These are phyloP conservation scores for Coemansia sp. DNA, from an alignment of 192 early-diverging fungal genomes.

Conservation along the genomic window DNA sequence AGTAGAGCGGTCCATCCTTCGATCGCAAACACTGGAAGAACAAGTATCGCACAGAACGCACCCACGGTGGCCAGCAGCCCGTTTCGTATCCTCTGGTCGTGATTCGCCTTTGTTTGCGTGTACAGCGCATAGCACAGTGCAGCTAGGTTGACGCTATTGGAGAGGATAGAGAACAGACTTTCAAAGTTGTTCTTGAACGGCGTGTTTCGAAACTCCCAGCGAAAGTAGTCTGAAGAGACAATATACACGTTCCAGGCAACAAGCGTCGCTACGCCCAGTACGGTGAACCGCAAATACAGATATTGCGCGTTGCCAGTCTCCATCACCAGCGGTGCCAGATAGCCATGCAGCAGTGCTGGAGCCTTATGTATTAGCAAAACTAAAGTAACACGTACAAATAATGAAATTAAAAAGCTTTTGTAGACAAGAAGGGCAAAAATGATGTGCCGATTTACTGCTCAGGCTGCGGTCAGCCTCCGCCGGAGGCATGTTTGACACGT, in stretches of 20 bases:
- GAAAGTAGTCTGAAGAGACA: conserved; percentile 72
- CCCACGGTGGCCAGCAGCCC: conserved; percentile 55
- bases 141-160: conserved; percentile 59
- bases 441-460: neutral
- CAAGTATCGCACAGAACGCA: conserved; percentile 55
- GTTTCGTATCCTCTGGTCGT: conserved; percentile 32
- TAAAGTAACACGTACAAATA: neutral
- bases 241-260: conserved; percentile 82
- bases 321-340: conserved; percentile 7
- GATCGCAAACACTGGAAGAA: conserved; percentile 56
- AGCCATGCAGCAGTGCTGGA: neutral
- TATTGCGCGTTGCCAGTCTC: conserved; percentile 13
- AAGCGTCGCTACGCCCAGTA: conserved; percentile 70
- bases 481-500: neutral
- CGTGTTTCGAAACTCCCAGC: conserved; percentile 58
- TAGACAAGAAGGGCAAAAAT: neutral
- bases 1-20: conserved; percentile 46
- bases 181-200: conserved; percentile 68
- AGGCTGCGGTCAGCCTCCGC: neutral
- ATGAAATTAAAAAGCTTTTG: neutral
- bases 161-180: conserved; percentile 69
- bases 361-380: neutral
- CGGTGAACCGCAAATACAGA: conserved; percentile 59
- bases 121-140: conserved; percentile 55
- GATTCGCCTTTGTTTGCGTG: conserved; percentile 46